Evolutionary conservation across 495 filamentous ascomycete species (phyloP).

Genomic region (Penicillium paradoxum): DNA sequence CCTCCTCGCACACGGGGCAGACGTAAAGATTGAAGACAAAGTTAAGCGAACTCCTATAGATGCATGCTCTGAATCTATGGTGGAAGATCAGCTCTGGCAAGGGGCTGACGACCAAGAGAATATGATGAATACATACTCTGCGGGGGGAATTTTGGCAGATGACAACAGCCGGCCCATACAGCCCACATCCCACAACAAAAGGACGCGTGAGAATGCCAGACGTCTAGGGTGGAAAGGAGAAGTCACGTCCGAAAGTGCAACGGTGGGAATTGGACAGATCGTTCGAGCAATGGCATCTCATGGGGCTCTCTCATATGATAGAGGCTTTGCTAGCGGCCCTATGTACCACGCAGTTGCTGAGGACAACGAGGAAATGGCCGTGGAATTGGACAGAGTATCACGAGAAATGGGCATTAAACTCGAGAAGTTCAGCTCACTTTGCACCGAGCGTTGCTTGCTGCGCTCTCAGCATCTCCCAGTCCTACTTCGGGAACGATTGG

Average conservation of each 20-base stretch:
- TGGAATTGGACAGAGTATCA: conserved; percentile 6
- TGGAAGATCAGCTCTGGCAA: conserved; percentile 6
- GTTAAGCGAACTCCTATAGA: not conserved
- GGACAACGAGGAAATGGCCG: conserved; percentile 15
- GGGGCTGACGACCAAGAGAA: conserved; percentile 5
- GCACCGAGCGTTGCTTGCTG: conserved; percentile 2
- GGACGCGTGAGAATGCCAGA: not conserved
- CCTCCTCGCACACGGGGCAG: conserved; percentile 30
- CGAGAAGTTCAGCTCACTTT: not conserved
- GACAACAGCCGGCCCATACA: not conserved
- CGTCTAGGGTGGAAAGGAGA: conserved; percentile 12
- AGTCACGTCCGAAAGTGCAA: conserved; percentile 9
- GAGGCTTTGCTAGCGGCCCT: not conserved
- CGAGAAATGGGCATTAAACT: not conserved
- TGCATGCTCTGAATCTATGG: conserved; percentile 11
- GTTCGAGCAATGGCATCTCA: conserved; percentile 3
- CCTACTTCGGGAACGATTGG: conserved; percentile 2
- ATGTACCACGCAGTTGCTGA: conserved; percentile 1
- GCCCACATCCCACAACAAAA: not conserved
- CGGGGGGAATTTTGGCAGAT: conserved; percentile 1
- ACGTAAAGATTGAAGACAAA: conserved; percentile 12
- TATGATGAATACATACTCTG: not conserved
- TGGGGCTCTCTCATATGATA: not conserved
- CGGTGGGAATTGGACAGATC: not conserved
- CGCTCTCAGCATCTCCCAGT: conserved; percentile 9